These are phyloP conservation scores for Turnera subulata DNA, from an alignment of 345 rosid genomes.

Conservation along the genomic window DNA sequence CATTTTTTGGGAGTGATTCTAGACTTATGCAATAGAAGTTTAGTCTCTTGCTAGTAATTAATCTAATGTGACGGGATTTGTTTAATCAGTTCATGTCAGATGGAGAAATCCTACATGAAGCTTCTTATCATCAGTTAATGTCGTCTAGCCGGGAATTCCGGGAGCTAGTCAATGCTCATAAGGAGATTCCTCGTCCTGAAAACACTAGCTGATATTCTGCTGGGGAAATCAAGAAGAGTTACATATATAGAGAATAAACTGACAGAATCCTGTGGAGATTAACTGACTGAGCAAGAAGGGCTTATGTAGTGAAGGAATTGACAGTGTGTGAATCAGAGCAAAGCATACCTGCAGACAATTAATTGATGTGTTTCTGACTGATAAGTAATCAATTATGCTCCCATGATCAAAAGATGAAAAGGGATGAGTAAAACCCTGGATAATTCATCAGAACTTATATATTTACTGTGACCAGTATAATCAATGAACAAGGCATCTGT, in stretches of 20 bases:
- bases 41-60: too few relatives aligned
- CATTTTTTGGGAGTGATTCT: too few relatives aligned
- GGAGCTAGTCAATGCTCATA: constrained; percentile 86
- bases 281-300: constrained; percentile 77
- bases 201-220: constrained; percentile 28
- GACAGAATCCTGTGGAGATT: constrained; percentile 47
- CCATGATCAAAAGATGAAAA: too few relatives aligned
- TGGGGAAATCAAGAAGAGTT: constrained; percentile 54
- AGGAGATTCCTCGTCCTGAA: constrained; percentile 80
- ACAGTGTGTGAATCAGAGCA: constrained; percentile 63
- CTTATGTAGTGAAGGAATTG: too few relatives aligned
- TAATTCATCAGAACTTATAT: too few relatives aligned
- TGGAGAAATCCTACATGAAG: constrained; percentile 79
- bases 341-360: constrained; percentile 48
- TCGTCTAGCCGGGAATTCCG: constrained; percentile 61
- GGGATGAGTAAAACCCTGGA: too few relatives aligned
- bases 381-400: too few relatives aligned
- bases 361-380: too few relatives aligned
- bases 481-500: too few relatives aligned
- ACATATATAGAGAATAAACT: constrained; percentile 38
- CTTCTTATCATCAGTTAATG: constrained; percentile 66
- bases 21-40: too few relatives aligned
- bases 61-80: too few relatives aligned
- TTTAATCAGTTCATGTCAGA: constrained; percentile 80
- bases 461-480: too few relatives aligned